A percentile compares a stretch with the other conserved stretches of the same genome.
Evolutionary conservation across 1,284 basidiomycete genomes (phyloP).

Genomic region (Vanrija pseudolonga): DNA sequence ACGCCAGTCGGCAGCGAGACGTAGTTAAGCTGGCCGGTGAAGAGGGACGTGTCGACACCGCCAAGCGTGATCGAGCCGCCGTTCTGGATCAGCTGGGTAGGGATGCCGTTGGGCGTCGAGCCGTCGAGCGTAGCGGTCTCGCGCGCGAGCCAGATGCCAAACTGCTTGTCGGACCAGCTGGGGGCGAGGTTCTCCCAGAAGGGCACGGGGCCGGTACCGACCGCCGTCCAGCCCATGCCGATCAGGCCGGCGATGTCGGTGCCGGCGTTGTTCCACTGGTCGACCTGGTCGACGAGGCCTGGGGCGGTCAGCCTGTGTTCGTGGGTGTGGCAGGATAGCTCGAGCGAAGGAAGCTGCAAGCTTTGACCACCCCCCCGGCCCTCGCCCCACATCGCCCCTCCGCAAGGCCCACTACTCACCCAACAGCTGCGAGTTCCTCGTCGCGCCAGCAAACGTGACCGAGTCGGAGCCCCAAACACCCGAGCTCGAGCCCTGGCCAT

Average conservation of each 20-base stretch:
- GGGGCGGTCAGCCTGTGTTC: background rate
- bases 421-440: background rate
- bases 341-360: background rate
- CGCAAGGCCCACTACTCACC: no score
- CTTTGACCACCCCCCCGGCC: no score
- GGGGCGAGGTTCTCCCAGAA: background rate
- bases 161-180: background rate
- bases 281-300: background rate
- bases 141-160: background rate
- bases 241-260: background rate
- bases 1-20: constrained; percentile 47
- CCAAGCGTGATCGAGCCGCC: background rate
- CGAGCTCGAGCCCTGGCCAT: background rate
- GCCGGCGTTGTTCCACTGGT: background rate
- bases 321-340: no score
- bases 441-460: background rate
- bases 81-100: background rate
- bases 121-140: background rate
- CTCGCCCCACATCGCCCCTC: no score
- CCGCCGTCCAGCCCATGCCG: background rate
- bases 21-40: background rate
- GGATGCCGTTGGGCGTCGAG: no score
- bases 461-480: constrained; percentile 2
- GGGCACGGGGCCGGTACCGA: background rate
- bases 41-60: background rate